These are phyloP conservation scores for Entoloma clypeatum DNA, from an alignment of 1,284 basidiomycete species.

Conservation along the genomic window DNA sequence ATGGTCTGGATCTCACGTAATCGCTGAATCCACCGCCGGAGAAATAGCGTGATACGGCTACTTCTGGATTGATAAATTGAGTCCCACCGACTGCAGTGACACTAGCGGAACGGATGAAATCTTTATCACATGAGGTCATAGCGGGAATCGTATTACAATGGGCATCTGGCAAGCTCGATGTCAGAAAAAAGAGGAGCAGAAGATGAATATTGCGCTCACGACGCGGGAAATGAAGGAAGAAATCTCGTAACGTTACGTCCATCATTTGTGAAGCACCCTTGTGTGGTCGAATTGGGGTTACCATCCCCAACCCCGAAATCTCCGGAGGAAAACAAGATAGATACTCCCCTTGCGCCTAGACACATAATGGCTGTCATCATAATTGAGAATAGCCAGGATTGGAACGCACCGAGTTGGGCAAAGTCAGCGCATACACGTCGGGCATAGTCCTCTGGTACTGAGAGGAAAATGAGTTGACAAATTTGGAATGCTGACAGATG, in stretches of 20 bases:
- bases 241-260: conserved; percentile 52
- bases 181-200: conserved; percentile 3
- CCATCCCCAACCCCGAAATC: conserved; percentile 70
- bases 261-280: conserved; percentile 58
- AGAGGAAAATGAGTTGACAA: background rate
- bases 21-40: conserved; percentile 68
- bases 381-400: conserved; percentile 26
- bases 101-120: conserved; percentile 21
- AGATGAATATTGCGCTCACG: conserved; percentile 23
- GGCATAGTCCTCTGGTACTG: conserved; percentile 63
- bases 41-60: conserved; percentile 40
- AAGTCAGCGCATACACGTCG: conserved; percentile 59
- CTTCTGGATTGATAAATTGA: conserved; percentile 47
- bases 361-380: background rate
- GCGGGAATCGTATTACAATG: conserved; percentile 22
- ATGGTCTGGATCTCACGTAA: conserved; percentile 34
- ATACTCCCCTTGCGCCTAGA: conserved; percentile 58
- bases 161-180: conserved; percentile 22
- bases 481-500: background rate
- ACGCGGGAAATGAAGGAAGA: conserved; percentile 60
- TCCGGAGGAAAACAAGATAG: conserved; percentile 66
- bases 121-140: background rate
- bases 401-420: conserved; percentile 53
- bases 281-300: conserved; percentile 42
- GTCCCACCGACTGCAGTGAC: conserved; percentile 61